Conservation (phyloP, 176 grass and related monocot genomes). For the Carex parvula region DNA sequence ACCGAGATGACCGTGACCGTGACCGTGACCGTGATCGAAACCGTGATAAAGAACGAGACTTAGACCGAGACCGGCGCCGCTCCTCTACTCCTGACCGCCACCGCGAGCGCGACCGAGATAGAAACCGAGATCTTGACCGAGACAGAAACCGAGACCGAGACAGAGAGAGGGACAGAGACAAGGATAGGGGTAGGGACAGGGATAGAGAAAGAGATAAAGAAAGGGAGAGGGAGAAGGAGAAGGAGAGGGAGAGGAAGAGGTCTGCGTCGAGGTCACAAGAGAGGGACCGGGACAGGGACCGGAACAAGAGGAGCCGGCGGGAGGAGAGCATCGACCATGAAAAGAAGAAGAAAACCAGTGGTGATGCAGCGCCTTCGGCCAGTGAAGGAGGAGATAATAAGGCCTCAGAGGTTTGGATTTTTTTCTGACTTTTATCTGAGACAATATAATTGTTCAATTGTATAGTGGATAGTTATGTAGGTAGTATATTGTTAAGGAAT, state of each 20-base stretch:
- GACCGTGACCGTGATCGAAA: conserved; percentile 26
- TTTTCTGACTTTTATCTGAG: background rate
- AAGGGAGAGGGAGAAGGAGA: conserved; percentile 7
- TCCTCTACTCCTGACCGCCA: conserved; percentile 30
- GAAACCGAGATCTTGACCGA: conserved; percentile 29
- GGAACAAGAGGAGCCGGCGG: conserved; percentile 64
- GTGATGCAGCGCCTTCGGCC: background rate
- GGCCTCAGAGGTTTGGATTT: background rate
- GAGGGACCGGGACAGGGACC: conserved; percentile 46
- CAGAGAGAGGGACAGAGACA: conserved; percentile 21
- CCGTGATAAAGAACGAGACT: conserved; percentile 23
- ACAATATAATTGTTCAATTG: background rate
- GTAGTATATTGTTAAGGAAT: background rate
- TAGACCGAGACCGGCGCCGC: conserved; percentile 22
- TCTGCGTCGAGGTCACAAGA: conserved; percentile 56
- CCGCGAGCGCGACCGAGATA: conserved; percentile 25
- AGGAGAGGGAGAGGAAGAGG: conserved; percentile 11
- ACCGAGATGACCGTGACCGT: conserved; percentile 38
- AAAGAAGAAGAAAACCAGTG: conserved; percentile 21
- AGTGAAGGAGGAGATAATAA: conserved; percentile 18
- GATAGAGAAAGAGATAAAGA: background rate
- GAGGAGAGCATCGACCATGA: conserved; percentile 38
- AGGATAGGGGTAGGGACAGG: conserved; percentile 6
- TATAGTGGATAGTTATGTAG: background rate
- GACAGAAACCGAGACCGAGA: conserved; percentile 26